Percentiles rank a stretch among this genome's conserved stretches.
Evolutionary conservation across 495 filamentous ascomycete genomes (phyloP).

Genomic region (Xylaria castorea): DNA sequence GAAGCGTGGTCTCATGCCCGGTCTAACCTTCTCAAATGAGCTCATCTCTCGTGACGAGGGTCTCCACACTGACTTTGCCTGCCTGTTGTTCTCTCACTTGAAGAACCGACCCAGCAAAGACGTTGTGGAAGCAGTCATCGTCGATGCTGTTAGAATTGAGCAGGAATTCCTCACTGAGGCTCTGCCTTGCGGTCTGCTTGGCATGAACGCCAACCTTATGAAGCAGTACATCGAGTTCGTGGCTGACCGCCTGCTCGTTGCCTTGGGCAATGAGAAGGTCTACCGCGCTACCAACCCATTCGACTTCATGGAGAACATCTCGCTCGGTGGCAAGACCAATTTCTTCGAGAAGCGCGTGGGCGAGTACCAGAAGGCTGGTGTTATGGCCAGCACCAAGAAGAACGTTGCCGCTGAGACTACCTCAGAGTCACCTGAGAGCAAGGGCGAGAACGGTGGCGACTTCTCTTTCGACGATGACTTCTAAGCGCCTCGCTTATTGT

Average conservation of each 20-base stretch:
- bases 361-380: conserved; percentile 99
- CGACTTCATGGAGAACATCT: conserved; percentile 99
- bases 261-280: conserved; percentile 91
- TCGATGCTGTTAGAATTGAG: conserved; percentile 92
- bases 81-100: conserved; percentile 92
- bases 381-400: conserved; percentile 95
- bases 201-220: conserved; percentile 98
- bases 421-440: conserved; percentile 54
- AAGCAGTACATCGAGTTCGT: conserved; percentile 99
- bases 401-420: conserved; percentile 58
- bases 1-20: conserved; percentile 99
- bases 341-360: conserved; percentile 99
- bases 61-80: conserved; percentile 99
- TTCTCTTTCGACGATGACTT: conserved; percentile 98
- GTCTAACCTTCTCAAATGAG: conserved; percentile 98
- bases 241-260: conserved; percentile 89
- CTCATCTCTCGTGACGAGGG: conserved; percentile 99
- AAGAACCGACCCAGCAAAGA: conserved; percentile 86
- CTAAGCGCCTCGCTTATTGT: conserved; percentile 55
- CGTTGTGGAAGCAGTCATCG: conserved; percentile 84
- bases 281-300: conserved; percentile 95
- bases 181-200: conserved; percentile 87
- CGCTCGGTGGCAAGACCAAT: conserved; percentile 98
- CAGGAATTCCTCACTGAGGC: conserved; percentile 98
- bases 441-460: conserved; percentile 73